Base-by-base conservation (phyloP, 23 red algal species). In the Gracilaria domingensis region DNA sequence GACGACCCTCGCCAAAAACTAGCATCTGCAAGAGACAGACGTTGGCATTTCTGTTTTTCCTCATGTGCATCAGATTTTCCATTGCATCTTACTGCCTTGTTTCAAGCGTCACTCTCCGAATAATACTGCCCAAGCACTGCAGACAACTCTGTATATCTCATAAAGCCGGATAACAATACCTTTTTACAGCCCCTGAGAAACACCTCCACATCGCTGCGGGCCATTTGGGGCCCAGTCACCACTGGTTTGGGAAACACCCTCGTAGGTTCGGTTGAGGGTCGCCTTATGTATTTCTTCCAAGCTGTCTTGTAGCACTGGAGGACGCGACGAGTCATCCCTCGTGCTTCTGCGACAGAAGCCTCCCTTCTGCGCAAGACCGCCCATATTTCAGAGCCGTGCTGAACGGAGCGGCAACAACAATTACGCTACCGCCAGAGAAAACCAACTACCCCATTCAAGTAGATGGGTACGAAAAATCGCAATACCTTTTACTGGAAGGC, bases 41-140 rank as follows among this genome's bases (percentile, higher is more conserved):
- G n/a, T 77, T 30, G 72, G 72, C 42, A 77, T 77, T 14, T 77
- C 72, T 18, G 72, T 77, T 4, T 77, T 49, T 50, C 72, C 72
- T 16, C 72, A 77, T 34, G 24, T 77, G 0, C 72, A 77, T 34
- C n/a, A 77, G 21, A 45, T 28, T 25, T 45, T 32, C 72, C 40
- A n/a, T 30, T 77, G 40, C 72, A 50, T 25, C 35, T 0, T n/a
- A 51, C 72, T 13, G 72, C 72, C 3, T 25, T 77, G 23, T 42
- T 77, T 0, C 40, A 25, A 49, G 42, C 72, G 2, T 77, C 72
- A 29, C 17, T 77, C 24, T 77, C 72, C 25, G 14, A 20, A 50
- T 28, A 4, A 0, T 28, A 77, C 39, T 77, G 72, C 72, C 0
- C 72, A 26, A 30, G 26, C 4, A 77, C 72, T 33, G n/a, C 18